Percentiles rank a stretch among this genome's conserved stretches.
phyloP scores from a whole-genome alignment of 192 early-diverging fungal genomes.

The Coemansia sp. region DNA sequence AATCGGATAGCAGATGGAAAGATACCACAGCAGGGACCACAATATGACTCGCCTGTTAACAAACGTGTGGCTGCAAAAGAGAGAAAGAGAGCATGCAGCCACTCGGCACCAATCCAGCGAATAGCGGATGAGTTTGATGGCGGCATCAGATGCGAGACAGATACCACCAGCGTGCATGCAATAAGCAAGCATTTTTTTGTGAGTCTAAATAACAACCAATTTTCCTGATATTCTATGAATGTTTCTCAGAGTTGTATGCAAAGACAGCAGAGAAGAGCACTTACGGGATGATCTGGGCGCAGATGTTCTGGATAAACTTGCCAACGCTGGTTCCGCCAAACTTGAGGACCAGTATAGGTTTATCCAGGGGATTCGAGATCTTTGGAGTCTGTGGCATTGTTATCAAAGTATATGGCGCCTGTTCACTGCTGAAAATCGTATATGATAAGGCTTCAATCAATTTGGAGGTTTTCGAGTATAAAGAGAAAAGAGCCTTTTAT shows the following conservation, averaged over 20 bases:
- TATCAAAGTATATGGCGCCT: background rate
- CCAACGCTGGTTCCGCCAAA: slow-evolving; percentile 98
- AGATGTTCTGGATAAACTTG: slow-evolving; percentile 73
- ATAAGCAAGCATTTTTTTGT: too few species aligned
- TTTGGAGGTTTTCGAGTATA: background rate
- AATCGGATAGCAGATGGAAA: background rate
- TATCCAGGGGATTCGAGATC: slow-evolving; percentile 29
- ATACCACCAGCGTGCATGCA: background rate
- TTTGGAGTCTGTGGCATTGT: slow-evolving; percentile 11
- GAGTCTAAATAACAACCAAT: too few species aligned
- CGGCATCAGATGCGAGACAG: background rate
- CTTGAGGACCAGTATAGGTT: slow-evolving; percentile 80
- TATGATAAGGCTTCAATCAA: background rate
- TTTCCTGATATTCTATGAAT: too few species aligned
- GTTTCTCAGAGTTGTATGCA: background rate
- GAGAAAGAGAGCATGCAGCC: background rate
- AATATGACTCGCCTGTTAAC: background rate
- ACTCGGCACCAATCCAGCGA: background rate
- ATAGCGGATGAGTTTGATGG: slow-evolving; percentile 1
- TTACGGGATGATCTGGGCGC: slow-evolving; percentile 82
- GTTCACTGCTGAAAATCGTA: background rate
- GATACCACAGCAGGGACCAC: background rate
- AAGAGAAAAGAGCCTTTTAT: background rate
- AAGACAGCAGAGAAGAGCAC: slow-evolving; percentile 21
- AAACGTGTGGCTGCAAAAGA: background rate